Evolutionary conservation across 1,284 basidiomycete species (phyloP).

Genomic region (Hymenochaete sp.): DNA sequence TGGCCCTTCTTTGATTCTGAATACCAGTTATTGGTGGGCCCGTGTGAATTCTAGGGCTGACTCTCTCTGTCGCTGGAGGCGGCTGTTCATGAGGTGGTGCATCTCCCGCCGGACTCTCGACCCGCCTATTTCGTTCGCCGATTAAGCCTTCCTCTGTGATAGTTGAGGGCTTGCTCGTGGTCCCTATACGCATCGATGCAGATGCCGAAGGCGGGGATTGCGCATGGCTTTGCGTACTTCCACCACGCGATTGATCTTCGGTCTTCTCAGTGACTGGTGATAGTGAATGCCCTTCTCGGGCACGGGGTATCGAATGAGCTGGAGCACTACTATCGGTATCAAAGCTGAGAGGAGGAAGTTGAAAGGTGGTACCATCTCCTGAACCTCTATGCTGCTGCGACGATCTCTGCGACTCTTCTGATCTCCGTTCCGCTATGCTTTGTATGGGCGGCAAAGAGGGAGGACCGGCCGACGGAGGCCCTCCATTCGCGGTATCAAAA

Average conservation of each 20-base stretch:
- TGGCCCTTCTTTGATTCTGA: no score
- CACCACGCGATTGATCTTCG: slow-evolving; percentile 9
- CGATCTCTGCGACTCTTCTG: slow-evolving; percentile 16
- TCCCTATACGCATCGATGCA: neutral
- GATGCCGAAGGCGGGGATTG: slow-evolving; percentile 5
- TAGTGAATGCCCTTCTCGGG: slow-evolving; percentile 21
- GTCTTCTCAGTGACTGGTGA: slow-evolving; percentile 19
- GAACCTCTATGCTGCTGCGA: slow-evolving; percentile 1
- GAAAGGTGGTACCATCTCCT: slow-evolving; percentile 17
- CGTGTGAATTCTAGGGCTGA: no score
- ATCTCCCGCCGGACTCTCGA: slow-evolving; percentile 5
- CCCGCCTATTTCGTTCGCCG: neutral
- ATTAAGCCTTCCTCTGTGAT: slow-evolving; percentile 11
- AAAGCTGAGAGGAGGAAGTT: slow-evolving; percentile 30
- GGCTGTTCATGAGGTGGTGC: slow-evolving; percentile 4
- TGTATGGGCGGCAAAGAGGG: slow-evolving; percentile 15
- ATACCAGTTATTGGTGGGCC: no score
- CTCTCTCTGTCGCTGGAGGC: no score
- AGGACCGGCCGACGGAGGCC: neutral
- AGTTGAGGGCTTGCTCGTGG: slow-evolving; percentile 2
- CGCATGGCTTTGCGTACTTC: slow-evolving; percentile 8
- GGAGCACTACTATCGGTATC: slow-evolving; percentile 24
- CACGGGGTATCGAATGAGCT: no score
- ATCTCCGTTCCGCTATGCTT: slow-evolving; percentile 12
- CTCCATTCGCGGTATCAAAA: slow-evolving; percentile 6